These are phyloP conservation scores for Entelexis sorbosivorans DNA, from an alignment of 1,139 yeast species.

Conservation along the genomic window DNA sequence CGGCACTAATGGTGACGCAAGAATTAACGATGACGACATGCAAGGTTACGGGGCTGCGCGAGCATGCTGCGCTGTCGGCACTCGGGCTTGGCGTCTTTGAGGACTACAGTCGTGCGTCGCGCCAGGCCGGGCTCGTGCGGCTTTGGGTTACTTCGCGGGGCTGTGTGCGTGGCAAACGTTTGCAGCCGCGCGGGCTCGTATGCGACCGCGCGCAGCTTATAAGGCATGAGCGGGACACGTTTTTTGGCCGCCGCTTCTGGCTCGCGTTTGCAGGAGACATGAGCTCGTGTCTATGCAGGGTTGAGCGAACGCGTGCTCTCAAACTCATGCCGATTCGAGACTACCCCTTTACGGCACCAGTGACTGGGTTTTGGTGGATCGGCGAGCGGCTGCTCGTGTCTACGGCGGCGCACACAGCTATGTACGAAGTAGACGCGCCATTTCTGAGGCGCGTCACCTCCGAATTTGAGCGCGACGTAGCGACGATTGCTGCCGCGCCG, in stretches of 20 bases:
- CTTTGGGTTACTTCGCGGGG: neutral
- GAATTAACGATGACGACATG: too few relatives aligned
- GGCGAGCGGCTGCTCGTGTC: neutral
- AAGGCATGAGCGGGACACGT: neutral
- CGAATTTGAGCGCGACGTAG: neutral
- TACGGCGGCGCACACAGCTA: neutral
- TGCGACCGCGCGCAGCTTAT: neutral
- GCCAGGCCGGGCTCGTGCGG: neutral
- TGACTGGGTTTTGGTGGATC: neutral
- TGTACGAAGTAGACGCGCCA: neutral
- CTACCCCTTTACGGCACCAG: neutral
- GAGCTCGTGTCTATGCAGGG: neutral
- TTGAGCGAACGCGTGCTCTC: neutral
- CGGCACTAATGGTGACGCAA: too few relatives aligned
- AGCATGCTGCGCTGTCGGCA: too few relatives aligned
- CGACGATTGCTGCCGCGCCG: constrained; percentile 1
- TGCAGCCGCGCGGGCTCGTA: neutral
- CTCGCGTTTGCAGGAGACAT: neutral
- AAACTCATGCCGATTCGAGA: neutral
- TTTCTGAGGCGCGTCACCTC: neutral
- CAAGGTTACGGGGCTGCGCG: too few relatives aligned
- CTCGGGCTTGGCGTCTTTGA: neutral
- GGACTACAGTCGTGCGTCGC: neutral
- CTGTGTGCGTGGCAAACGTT: neutral
- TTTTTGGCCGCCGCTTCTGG: neutral